A percentile compares a stretch with the other conserved stretches of the same genome.
Conservation (phyloP, 2,329 filamentous ascomycete species). For the Fusarium nisikadoi region DNA sequence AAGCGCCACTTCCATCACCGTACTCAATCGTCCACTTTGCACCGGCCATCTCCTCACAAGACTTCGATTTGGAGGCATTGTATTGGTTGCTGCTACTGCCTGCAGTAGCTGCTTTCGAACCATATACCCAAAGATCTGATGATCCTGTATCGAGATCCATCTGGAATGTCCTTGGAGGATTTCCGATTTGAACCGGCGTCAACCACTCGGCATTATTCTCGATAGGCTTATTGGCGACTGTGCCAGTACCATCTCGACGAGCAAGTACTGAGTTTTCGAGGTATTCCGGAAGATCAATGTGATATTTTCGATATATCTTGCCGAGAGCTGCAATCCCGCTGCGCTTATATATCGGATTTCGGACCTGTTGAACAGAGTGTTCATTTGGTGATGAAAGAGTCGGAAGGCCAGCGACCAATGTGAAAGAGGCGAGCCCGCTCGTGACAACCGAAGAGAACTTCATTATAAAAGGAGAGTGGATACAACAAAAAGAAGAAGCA, state of each 20-base stretch:
- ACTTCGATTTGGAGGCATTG: slow-evolving; percentile 52
- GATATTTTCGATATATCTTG: slow-evolving; percentile 52
- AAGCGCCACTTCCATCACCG: slow-evolving; percentile 57
- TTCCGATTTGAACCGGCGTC: slow-evolving; percentile 55
- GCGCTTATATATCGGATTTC: slow-evolving; percentile 49
- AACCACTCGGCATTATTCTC: slow-evolving; percentile 52
- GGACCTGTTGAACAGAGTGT: slow-evolving; percentile 50
- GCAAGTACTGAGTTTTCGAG: slow-evolving; percentile 36
- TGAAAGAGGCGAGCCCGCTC: slow-evolving; percentile 19
- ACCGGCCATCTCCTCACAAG: slow-evolving; percentile 50
- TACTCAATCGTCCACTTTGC: slow-evolving; percentile 56
- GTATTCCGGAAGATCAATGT: slow-evolving; percentile 45
- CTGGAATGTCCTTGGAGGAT: slow-evolving; percentile 54
- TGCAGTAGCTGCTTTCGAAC: slow-evolving; percentile 54
- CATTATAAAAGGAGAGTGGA: slow-evolving; percentile 31
- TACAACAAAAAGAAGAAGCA: background rate
- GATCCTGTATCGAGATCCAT: slow-evolving; percentile 60
- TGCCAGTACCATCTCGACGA: slow-evolving; percentile 45
- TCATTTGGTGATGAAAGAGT: background rate
- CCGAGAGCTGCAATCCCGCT: slow-evolving; percentile 49
- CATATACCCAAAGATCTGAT: slow-evolving; percentile 61
- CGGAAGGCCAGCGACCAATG: slow-evolving; percentile 23
- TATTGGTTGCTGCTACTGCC: slow-evolving; percentile 53
- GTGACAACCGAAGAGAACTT: slow-evolving; percentile 18
- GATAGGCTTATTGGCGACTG: slow-evolving; percentile 44